A percentile compares a stretch with the other conserved stretches of the same genome.
phyloP scores from a whole-genome alignment of 1,139 yeast species.

The Candida neerlandica region DNA sequence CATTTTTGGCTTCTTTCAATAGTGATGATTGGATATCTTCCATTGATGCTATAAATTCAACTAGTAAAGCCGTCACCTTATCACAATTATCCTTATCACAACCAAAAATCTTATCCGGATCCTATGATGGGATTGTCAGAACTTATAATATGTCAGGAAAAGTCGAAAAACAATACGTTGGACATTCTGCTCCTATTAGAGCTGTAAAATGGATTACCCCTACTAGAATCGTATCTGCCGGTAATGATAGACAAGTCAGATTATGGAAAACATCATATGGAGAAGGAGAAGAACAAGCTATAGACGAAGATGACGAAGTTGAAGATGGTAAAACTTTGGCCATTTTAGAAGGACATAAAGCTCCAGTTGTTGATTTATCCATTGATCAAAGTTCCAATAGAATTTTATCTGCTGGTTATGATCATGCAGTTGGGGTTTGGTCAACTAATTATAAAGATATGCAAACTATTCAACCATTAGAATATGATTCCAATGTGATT shows the following conservation, averaged over 20 bases:
- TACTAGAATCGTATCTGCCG: slow-evolving; percentile 78
- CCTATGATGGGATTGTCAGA: slow-evolving; percentile 92
- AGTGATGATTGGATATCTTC: slow-evolving; percentile 97
- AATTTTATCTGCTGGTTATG: slow-evolving; percentile 85
- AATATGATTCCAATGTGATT: slow-evolving; percentile 47
- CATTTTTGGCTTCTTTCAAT: slow-evolving; percentile 81
- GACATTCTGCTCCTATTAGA: slow-evolving; percentile 86
- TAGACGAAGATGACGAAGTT: slow-evolving; percentile 41
- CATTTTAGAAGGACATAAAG: slow-evolving; percentile 84
- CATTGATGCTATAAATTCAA: slow-evolving; percentile 52
- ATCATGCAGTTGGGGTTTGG: slow-evolving; percentile 84
- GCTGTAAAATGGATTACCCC: slow-evolving; percentile 77
- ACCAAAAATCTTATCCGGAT: slow-evolving; percentile 77
- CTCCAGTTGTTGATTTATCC: slow-evolving; percentile 79
- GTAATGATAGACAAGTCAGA: slow-evolving; percentile 86
- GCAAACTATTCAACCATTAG: slow-evolving; percentile 69
- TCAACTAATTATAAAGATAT: slow-evolving; percentile 83
- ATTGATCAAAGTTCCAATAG: slow-evolving; percentile 54
- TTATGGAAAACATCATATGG: slow-evolving; percentile 75
- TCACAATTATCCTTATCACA: slow-evolving; percentile 31
- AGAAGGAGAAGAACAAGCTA: slow-evolving; percentile 27
- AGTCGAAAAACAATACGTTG: slow-evolving; percentile 78
- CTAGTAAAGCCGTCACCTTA: slow-evolving; percentile 26
- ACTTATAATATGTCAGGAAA: slow-evolving; percentile 86
- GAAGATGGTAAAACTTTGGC: slow-evolving; percentile 80